Percentiles rank a stretch among this genome's conserved stretches.
These are phyloP conservation scores for Symbiotaphrina buchneri DNA, from an alignment of 495 filamentous ascomycete species.

Conservation along the genomic window DNA sequence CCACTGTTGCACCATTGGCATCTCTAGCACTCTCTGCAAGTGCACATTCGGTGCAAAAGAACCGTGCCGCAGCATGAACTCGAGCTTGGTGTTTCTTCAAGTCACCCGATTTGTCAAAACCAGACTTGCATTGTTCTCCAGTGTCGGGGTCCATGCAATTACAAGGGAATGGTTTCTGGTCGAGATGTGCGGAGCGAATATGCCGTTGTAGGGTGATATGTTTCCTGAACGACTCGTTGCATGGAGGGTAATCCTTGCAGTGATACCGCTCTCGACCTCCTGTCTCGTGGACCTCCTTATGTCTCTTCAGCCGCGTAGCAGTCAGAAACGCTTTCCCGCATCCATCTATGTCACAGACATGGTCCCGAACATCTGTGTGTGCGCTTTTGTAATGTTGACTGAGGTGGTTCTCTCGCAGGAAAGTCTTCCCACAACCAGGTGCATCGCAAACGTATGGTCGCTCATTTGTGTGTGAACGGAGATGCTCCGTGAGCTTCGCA, in stretches of 20 bases:
- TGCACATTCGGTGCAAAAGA: conserved; percentile 32
- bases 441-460: conserved; percentile 47
- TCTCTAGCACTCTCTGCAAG: conserved; percentile 1
- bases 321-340: conserved; percentile 71
- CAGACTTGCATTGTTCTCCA: conserved; percentile 34
- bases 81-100: conserved; percentile 48
- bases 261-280: conserved; percentile 40
- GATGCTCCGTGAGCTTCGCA: conserved; percentile 52
- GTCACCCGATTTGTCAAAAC: conserved; percentile 45
- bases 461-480: conserved; percentile 61
- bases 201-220: conserved; percentile 71
- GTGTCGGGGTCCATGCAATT: conserved; percentile 28
- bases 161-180: conserved; percentile 45
- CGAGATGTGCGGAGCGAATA: conserved; percentile 47
- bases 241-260: conserved; percentile 55
- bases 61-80: conserved; percentile 42
- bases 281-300: conserved; percentile 43
- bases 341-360: conserved; percentile 41
- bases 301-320: conserved; percentile 43
- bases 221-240: conserved; percentile 65
- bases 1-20: conserved; percentile 10
- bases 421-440: conserved; percentile 53
- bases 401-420: conserved; percentile 61
- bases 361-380: conserved; percentile 48
- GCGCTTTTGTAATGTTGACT: conserved; percentile 61